Evolutionary conservation across 2,329 filamentous ascomycete genomes (phyloP), one percentile per base, ranked within the genome.

Genomic region (Bipolaris zeicola): DNA sequence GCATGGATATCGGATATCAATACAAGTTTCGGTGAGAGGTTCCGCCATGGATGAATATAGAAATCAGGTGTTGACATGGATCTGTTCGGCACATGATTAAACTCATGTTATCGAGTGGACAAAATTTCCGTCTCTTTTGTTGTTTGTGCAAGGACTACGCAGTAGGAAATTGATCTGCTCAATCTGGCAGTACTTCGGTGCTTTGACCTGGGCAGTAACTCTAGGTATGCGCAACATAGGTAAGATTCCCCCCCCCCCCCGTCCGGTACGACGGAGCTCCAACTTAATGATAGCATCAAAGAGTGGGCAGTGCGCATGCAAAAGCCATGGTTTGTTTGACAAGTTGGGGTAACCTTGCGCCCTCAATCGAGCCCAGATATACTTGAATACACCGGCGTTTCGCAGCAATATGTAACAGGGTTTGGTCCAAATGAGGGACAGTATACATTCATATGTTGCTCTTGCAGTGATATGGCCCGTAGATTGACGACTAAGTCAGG

Each of bases 401-500:
- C 52, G 41, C 39, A 49, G 37, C 42, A 42, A 55, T 33, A 49
- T 47, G 45, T 49, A 44, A 20, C 50, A 54, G 16, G 14, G 58
- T 61, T 57, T 55, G 53, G 52, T 55, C 47, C 52, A 53, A 49
- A 52, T 62, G 58, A 52, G 52, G 57, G 47, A 58, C 52, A 58
- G 52, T 57, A 45, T 53, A 36, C 38, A 34, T 52, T 61, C 47
- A 62, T 61, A 46, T 62, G 54, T 22, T 48, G 41, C 39, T 39
- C 36, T n/a, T 53, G 42, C 49, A 43, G 43, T 47, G 48, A 57
- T 50, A 52, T 55, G 52, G 53, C 54, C 51, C 53, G 52, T 53
- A 56, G 45, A 52, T 56, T 45, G 50, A 55, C 48, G 45, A 58
- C 26, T 55, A 61, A 57, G 61, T 60, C 50, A 60, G 51, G 44